phyloP scores from a whole-genome alignment of 2,329 filamentous ascomycete genomes.

The Beauveria varroae region DNA sequence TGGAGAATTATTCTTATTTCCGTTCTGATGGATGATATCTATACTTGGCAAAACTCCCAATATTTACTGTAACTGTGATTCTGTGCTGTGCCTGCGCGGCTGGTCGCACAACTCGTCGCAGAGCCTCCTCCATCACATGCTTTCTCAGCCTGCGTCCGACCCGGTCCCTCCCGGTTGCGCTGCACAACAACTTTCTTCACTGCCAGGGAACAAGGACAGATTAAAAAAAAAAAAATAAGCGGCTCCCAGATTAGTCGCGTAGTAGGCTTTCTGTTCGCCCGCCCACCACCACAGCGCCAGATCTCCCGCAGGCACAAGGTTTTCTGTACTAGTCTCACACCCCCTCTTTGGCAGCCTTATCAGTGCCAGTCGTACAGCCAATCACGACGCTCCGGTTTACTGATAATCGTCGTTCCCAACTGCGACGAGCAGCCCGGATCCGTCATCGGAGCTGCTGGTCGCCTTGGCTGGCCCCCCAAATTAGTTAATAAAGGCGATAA shows the following conservation, averaged over 20 bases:
- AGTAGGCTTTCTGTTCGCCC: neutral
- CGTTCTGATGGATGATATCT: too few species aligned
- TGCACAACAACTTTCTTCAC: neutral
- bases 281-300: neutral
- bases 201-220: neutral
- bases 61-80: too few species aligned
- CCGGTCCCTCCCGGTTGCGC: slow-evolving; percentile 7
- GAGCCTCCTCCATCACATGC: slow-evolving; percentile 7
- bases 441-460: slow-evolving; percentile 11
- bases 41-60: too few species aligned
- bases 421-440: neutral
- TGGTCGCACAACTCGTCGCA: neutral
- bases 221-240: neutral
- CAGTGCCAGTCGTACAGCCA: slow-evolving; percentile 9
- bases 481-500: neutral
- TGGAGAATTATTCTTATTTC: too few species aligned
- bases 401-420: neutral
- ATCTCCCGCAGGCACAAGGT: neutral
- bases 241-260: neutral
- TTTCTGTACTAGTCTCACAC: slow-evolving; percentile 5
- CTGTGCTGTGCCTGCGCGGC: too few species aligned
- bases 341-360: slow-evolving; percentile 9
- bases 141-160: neutral
- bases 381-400: slow-evolving; percentile 5
- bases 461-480: neutral